Evolutionary conservation across 2,329 filamentous ascomycete genomes (phyloP), one percentile per base, ranked within the genome.

Genomic region (Ascochyta rabiei): DNA sequence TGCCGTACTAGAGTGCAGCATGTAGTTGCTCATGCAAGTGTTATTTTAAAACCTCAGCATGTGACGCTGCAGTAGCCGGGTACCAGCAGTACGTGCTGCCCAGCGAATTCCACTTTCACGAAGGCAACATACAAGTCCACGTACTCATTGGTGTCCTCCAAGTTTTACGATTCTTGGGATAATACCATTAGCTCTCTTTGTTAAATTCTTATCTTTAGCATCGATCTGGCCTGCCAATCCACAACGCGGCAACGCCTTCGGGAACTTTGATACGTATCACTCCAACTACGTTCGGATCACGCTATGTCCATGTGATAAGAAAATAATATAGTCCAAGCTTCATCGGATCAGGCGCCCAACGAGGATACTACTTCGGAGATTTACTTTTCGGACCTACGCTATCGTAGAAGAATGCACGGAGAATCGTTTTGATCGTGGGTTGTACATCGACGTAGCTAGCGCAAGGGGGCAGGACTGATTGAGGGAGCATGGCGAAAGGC

Each of bases 1-100:
- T 70, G 24, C 67, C 67, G 21, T 67, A 68, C 44, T 66, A 58
- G 24, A 33, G 16, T 23, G 15, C 9, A 16, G 16, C 16, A 21
- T 38, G 15, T 38, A 21, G 1, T 10, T 12, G 28, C 19, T 2
- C 8, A 2, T 9, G 15, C 7, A 34, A 34, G n/a, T 16, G 15
- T 8, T 34, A 12, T 15, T 26, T 10, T 26, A 19, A 18, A 2
- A 26, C 5, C 4, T 26, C 19, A n/a, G 9, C 15, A 19, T 9
- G 15, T 40, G 15, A 15, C 13, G 4, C 9, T 8, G 38, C 15
- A 24, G 38, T 5, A 24, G 6, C 16, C 4, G 15, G 15, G 10
- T 2, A 26, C 21, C 13, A 40, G 13, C n/a, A 16, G 10, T 6
- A 16, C 6, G 16, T 34, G 31, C 31, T 16, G 6, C 7, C 8